phyloP scores from a whole-genome alignment of 148 eudicot species.

The Arbutus unedo region DNA sequence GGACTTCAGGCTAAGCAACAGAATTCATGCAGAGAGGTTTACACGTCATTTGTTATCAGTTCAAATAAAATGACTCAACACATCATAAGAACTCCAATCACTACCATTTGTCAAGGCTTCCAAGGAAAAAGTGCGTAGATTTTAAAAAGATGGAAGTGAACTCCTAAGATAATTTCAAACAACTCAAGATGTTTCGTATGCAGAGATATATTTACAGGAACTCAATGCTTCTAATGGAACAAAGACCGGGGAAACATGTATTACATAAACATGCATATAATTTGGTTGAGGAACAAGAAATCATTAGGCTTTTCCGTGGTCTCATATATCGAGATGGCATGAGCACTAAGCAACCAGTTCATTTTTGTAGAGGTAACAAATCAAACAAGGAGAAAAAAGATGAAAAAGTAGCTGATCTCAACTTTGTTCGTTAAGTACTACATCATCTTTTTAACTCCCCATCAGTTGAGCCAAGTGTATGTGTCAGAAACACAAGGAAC shows the following conservation, averaged over 20 bases:
- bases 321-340: too few species aligned
- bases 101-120: neutral
- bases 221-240: neutral
- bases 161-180: neutral
- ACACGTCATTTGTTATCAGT: neutral
- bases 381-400: neutral
- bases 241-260: too few species aligned
- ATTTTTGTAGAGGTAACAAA: neutral
- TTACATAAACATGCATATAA: too few species aligned
- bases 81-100: neutral
- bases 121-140: neutral
- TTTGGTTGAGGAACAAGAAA: too few species aligned
- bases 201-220: neutral
- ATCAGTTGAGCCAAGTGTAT: neutral
- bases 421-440: neutral
- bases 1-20: neutral
- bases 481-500: neutral
- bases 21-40: neutral
- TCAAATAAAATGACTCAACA: neutral
- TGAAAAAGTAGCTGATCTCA: neutral
- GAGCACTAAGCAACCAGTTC: too few species aligned
- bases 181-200: neutral
- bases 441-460: too few species aligned
- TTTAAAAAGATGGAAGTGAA: neutral
- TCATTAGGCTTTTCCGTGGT: too few species aligned